Base-by-base conservation (phyloP, 306 rosid species). In the Citrullus amarus region DNA sequence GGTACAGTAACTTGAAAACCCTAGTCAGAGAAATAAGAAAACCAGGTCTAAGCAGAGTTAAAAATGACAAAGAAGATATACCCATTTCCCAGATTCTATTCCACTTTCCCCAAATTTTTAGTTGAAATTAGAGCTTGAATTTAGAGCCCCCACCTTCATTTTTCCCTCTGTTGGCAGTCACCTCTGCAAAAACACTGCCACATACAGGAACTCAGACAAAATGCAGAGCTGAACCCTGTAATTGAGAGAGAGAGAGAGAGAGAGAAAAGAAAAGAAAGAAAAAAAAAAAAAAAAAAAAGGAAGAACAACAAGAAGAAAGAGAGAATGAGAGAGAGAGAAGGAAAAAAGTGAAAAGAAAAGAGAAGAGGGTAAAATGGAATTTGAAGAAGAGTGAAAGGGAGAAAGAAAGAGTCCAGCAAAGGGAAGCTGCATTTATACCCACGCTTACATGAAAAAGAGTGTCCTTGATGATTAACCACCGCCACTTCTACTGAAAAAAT, bases 381-480 rank as follows among this genome's bases (percentile, higher is more conserved):
- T 48, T 48, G 76, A 48, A 71, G 76, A 70, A 63, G 55, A 38
- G 62, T 22, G 77, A 56, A 79, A 68, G 55, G 56, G 50, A 41
- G 53, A 53, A 58, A 41, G 46, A 4, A 67, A 41, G 57, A 53
- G n/a, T 6, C 3, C 9, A 53, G 57, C n/a, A 41, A 79, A 67
- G 75, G 51, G 34, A 43, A n/a, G n/a, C 43, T 66, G 77, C 12
- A 67, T 68, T 66, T 79, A 79, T 79, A 88, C 92, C 91, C 98
- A 90, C 88, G 91, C 97, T 81, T 86, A 67, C 97, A 88, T 91
- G 1, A 91, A 95, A 91, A 89, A 79, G 81, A 86, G 93, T 81
- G 96, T 95, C 90, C 78, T 91, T 83, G 90, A 92, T 95, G 97
- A 95, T 91, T 95, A 91, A 92, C 97, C 97, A 88, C 96, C 96